phyloP scores from a whole-genome alignment of 257 asterid genomes.

The Nicotiana otophora region DNA sequence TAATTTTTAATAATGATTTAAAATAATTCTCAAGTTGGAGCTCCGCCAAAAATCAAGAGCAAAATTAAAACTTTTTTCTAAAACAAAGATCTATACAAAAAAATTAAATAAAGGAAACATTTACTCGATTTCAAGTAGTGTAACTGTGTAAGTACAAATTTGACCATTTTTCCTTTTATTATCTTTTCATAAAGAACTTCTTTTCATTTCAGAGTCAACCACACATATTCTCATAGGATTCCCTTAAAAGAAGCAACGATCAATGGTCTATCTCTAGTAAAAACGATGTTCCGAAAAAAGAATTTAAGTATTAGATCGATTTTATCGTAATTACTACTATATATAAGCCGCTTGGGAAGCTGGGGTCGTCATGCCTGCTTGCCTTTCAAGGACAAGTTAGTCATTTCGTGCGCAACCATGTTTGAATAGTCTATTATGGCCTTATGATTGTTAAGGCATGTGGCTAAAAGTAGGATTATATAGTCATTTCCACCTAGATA shows the following conservation, averaged over 20 bases:
- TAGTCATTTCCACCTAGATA: too few relatives aligned
- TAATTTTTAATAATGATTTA: background rate
- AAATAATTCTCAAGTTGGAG: background rate
- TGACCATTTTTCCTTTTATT: background rate
- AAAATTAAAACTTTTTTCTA: too few relatives aligned
- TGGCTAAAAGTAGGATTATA: too few relatives aligned
- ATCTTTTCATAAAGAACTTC: background rate
- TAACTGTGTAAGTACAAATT: too few relatives aligned
- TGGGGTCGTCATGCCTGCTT: too few relatives aligned
- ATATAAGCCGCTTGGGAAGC: too few relatives aligned
- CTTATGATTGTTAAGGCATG: too few relatives aligned
- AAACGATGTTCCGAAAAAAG: too few relatives aligned
- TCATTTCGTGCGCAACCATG: too few relatives aligned
- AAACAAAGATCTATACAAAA: background rate
- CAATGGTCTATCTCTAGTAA: background rate
- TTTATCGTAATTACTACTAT: background rate
- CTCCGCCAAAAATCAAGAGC: too few relatives aligned
- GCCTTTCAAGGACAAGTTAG: too few relatives aligned
- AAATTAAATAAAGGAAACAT: background rate
- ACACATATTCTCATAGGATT: background rate
- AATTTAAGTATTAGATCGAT: background rate
- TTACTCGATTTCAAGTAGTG: background rate
- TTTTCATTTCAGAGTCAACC: background rate
- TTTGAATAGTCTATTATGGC: too few relatives aligned
- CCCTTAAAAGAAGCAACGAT: background rate